Conservation (phyloP, 345 rosid species). For the Citrus unshiu region DNA sequence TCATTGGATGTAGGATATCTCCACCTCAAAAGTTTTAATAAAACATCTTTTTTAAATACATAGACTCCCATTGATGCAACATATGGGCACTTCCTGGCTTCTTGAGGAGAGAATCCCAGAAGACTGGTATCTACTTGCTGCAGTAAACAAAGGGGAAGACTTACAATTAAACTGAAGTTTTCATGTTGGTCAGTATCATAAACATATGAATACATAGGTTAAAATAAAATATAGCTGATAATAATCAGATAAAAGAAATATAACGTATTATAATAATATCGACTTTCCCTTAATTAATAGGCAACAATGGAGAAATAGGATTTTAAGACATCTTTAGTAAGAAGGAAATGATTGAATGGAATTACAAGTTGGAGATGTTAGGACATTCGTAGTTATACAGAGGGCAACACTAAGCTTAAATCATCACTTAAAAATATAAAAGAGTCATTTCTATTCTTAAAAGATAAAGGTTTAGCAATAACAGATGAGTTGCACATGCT, state of each 20-base stretch:
- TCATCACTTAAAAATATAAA: background rate
- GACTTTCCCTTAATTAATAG: background rate
- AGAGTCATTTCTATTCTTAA: background rate
- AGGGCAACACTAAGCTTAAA: background rate
- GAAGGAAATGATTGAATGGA: background rate
- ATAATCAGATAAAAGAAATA: background rate
- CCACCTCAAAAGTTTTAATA: constrained; percentile 69
- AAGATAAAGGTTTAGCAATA: background rate
- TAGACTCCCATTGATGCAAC: constrained; percentile 98
- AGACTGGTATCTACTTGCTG: constrained; percentile 71
- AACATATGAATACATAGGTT: background rate
- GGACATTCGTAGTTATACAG: background rate
- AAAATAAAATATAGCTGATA: background rate
- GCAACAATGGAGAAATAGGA: background rate
- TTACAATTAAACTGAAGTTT: background rate
- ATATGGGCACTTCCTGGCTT: constrained; percentile 60
- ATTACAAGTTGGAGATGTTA: background rate
- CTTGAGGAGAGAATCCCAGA: constrained; percentile 64
- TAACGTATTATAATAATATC: background rate
- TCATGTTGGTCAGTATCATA: background rate
- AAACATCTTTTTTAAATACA: constrained; percentile 66
- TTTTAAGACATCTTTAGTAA: background rate
- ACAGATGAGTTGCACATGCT: background rate
- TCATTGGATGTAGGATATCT: constrained; percentile 79
- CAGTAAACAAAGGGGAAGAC: constrained; percentile 15